Evolutionary conservation across 2,329 filamentous ascomycete genomes (phyloP).

Genomic region (Monosporascus sp.): DNA sequence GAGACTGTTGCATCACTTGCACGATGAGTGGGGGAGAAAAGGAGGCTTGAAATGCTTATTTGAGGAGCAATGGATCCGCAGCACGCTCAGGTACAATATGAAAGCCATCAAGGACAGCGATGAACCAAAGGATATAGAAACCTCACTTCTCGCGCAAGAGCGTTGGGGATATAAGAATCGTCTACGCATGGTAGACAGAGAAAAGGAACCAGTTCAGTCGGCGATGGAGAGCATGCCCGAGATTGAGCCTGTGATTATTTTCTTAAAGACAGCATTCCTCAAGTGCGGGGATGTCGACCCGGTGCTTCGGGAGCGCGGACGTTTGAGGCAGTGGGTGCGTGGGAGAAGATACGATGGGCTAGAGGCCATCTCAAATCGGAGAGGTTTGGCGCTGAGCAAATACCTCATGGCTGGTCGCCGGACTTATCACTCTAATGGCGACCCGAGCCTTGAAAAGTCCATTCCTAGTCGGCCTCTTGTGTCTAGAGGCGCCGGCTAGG

Average conservation of each 20-base stretch:
- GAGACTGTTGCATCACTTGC: slow-evolving; percentile 4
- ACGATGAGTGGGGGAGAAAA: slow-evolving; percentile 2
- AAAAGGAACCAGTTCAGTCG: not conserved
- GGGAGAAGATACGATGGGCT: slow-evolving; percentile 3
- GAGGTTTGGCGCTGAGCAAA: slow-evolving; percentile 1
- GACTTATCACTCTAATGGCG: not conserved
- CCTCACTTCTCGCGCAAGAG: not conserved
- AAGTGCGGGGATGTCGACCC: not conserved
- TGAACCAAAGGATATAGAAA: not conserved
- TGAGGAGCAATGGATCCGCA: slow-evolving; percentile 8
- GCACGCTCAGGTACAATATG: not conserved
- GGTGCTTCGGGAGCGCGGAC: not conserved
- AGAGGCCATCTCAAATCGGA: slow-evolving; percentile 5
- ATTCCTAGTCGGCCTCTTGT: too few species aligned
- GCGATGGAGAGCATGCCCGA: slow-evolving; percentile 3
- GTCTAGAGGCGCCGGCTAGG: too few species aligned
- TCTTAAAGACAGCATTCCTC: slow-evolving; percentile 3
- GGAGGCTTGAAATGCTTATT: slow-evolving; percentile 4
- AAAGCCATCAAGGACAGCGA: not conserved
- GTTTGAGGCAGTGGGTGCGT: not conserved
- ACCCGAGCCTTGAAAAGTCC: too few species aligned
- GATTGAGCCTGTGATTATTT: slow-evolving; percentile 5
- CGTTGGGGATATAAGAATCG: slow-evolving; percentile 3
- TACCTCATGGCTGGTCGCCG: not conserved
- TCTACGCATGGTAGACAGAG: not conserved